These are phyloP conservation scores for Angophora floribunda DNA, from an alignment of 345 rosid species.

Conservation along the genomic window DNA sequence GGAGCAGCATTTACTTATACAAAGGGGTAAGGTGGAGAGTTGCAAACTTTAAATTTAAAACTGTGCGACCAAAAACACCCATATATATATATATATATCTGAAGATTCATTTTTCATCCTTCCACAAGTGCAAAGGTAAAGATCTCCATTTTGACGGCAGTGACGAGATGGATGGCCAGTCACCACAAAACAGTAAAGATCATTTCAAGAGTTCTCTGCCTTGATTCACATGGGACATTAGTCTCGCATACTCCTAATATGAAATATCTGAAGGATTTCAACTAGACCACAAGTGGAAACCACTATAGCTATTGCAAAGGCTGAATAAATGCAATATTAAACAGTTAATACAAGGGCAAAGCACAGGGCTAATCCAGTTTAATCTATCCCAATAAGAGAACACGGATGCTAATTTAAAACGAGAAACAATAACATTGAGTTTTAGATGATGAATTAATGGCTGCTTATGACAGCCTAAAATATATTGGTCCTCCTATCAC, in stretches of 20 bases:
- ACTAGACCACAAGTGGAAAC: background rate
- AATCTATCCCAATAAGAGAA: background rate
- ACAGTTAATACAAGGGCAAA: background rate
- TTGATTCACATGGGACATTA: background rate
- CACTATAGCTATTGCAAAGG: background rate
- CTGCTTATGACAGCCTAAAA: background rate
- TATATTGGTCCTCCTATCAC: background rate
- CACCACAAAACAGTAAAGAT: background rate
- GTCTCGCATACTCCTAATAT: background rate
- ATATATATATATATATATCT: background rate
- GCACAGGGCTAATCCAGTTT: background rate
- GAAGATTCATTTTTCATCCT: background rate
- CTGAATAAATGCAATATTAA: background rate
- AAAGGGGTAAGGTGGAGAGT: background rate
- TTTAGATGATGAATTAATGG: background rate
- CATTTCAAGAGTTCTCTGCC: background rate
- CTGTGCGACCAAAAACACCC: background rate
- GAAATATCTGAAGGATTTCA: background rate
- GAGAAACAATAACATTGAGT: background rate
- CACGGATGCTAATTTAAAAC: background rate
- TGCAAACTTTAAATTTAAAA: background rate
- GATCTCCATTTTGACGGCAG: background rate
- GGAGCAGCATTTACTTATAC: background rate
- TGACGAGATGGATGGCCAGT: background rate
- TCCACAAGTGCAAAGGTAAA: background rate